Evolutionary conservation across 805 yeast genomes (phyloP), one percentile per base, ranked within the genome.

Genomic region (Brettanomyces naardenensis): DNA sequence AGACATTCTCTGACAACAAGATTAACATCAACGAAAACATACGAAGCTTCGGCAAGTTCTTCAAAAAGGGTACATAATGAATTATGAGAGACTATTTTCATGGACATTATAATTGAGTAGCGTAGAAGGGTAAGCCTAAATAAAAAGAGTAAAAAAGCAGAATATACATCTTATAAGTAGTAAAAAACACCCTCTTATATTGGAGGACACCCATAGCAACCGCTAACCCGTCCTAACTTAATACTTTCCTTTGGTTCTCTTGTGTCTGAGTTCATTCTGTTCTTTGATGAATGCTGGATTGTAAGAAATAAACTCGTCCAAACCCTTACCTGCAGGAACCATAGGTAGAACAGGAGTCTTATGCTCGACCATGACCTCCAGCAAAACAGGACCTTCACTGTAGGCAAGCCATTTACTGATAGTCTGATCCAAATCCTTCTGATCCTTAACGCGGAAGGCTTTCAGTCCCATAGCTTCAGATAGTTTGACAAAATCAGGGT

Each of bases 301-400:
- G 63, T 80, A 92, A 33, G 73, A 71, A 48, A 92, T 83, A 59
- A 90, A 89, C 63, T 92, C 97, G 56, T 92, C 90, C 54, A 92
- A 72, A 46, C 84, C 95, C 62, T 84, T 86, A 52, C 97, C 98
- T 43, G 79, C 95, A 38, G 98, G 95, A 38, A 92, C 97, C 95
- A 92, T 88, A 40, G 98, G 98, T 59, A 92, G 73, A 44, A 92
- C 97, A 37, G 97, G 96, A 35, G 90, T 95, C 71, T 83, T 83
- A 72, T 78, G 77, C 66, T 89, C 97, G 23, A 88, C 92, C 36
- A 79, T 53, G 31, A 88, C 97, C 69, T 92, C 98, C 54, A 90
- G 65, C 56, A 92, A 72, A 33, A 89, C 83, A 19, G 98, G 97
- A 15, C 95, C 94, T 31, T 75, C 73, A 39, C 70, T 65, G 56